Evolutionary conservation across 2,329 filamentous ascomycete species (phyloP).

Genomic region (Colletotrichum tropicicola): DNA sequence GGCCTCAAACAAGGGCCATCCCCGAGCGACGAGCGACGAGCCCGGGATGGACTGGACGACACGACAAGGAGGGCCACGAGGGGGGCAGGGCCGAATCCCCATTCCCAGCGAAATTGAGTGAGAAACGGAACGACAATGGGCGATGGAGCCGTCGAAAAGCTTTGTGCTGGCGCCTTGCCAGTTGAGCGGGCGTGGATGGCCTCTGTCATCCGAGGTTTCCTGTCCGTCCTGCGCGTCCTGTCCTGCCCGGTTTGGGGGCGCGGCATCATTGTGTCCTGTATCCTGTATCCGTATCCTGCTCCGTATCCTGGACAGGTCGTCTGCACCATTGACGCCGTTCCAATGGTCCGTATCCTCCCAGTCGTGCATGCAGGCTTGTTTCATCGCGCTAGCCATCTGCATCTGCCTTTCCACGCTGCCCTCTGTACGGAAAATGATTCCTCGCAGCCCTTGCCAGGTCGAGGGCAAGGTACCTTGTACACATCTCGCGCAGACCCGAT

Average conservation of each 20-base stretch:
- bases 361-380: constrained; percentile 26
- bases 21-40: constrained; percentile 11
- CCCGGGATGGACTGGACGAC: constrained; percentile 1
- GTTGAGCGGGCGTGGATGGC: too few species aligned
- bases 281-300: not conserved
- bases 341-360: constrained; percentile 20
- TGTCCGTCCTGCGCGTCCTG: too few species aligned
- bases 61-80: not conserved
- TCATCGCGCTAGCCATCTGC: constrained; percentile 25
- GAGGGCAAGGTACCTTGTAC: not conserved
- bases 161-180: too few species aligned
- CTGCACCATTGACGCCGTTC: constrained; percentile 20
- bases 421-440: not conserved
- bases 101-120: not conserved
- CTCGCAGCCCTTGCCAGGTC: not conserved
- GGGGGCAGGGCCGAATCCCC: not conserved
- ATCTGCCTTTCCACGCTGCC: not conserved
- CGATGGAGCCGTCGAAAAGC: too few species aligned
- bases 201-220: not conserved
- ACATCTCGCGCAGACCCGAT: not conserved
- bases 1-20: constrained; percentile 27
- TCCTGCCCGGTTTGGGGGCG: too few species aligned
- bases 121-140: not conserved
- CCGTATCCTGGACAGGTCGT: constrained; percentile 8
- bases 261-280: too few species aligned